Evolutionary conservation across 768 basidiomycete species (phyloP).

Genomic region (Lepiota brunneoincarnata): DNA sequence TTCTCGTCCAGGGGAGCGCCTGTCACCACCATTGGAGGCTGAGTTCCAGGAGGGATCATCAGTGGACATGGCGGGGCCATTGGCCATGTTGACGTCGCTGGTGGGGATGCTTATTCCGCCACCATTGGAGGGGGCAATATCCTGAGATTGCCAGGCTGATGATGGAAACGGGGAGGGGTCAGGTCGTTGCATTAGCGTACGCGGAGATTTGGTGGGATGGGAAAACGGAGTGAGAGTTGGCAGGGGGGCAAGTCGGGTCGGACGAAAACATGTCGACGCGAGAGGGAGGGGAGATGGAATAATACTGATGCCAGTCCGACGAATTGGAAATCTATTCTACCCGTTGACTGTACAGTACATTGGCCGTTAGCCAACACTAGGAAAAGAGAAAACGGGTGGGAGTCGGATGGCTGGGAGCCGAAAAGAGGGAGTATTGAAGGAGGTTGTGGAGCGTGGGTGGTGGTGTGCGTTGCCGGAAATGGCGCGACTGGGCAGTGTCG

Average conservation of each 20-base stretch:
- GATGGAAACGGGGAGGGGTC: slow-evolving; percentile 31
- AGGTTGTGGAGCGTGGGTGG: slow-evolving; percentile 5
- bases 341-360: slow-evolving; percentile 21
- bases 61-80: slow-evolving; percentile 41
- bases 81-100: slow-evolving; percentile 39
- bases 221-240: neutral
- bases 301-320: neutral
- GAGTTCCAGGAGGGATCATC: slow-evolving; percentile 23
- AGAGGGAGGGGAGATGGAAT: slow-evolving; percentile 10
- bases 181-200: slow-evolving; percentile 29
- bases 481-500: slow-evolving; percentile 49
- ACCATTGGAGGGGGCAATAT: slow-evolving; percentile 61
- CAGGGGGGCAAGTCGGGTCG: neutral
- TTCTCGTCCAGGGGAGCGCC: slow-evolving; percentile 40
- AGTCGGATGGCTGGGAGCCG: slow-evolving; percentile 23
- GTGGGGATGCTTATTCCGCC: slow-evolving; percentile 72
- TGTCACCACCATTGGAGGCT: slow-evolving; percentile 31
- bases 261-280: neutral
- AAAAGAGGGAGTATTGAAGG: slow-evolving; percentile 17
- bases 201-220: neutral
- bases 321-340: slow-evolving; percentile 4
- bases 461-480: slow-evolving; percentile 17
- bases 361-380: slow-evolving; percentile 44
- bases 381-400: slow-evolving; percentile 20
- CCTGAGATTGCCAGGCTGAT: slow-evolving; percentile 84